These are phyloP conservation scores for Colletotrichum somersetense DNA, from an alignment of 2,329 filamentous ascomycete genomes.

Conservation along the genomic window DNA sequence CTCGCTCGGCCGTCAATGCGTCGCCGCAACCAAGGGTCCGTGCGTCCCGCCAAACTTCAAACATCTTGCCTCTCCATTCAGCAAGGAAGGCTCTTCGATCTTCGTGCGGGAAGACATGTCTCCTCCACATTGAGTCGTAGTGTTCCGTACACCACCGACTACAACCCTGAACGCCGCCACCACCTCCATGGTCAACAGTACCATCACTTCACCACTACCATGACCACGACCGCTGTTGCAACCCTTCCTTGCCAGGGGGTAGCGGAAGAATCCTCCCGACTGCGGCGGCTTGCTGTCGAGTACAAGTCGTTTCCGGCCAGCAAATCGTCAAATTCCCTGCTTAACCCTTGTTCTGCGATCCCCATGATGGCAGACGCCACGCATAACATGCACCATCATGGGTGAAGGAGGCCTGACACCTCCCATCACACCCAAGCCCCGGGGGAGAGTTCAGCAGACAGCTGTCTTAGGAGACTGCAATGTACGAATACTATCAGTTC, in stretches of 20 bases:
- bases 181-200: too few relatives aligned
- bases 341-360: not conserved
- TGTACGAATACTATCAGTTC: slow-evolving; percentile 2
- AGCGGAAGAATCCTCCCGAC: not conserved
- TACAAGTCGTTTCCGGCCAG: not conserved
- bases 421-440: not conserved
- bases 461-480: slow-evolving; percentile 19
- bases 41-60: slow-evolving; percentile 35
- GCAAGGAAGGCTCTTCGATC: slow-evolving; percentile 25
- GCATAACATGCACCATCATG: slow-evolving; percentile 12
- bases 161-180: not conserved
- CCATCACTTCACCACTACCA: slow-evolving; percentile 11
- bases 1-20: slow-evolving; percentile 36
- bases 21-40: slow-evolving; percentile 30
- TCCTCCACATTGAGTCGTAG: slow-evolving; percentile 27
- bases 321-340: not conserved
- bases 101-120: slow-evolving; percentile 29
- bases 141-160: not conserved
- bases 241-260: slow-evolving; percentile 16
- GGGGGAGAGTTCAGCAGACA: not conserved
- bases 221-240: not conserved
- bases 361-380: slow-evolving; percentile 9
- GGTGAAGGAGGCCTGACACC: slow-evolving; percentile 12
- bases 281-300: not conserved
- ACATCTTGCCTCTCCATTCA: not conserved